phyloP scores from a whole-genome alignment of 2,329 filamentous ascomycete genomes.

The Bimuria novae-zelandiae region DNA sequence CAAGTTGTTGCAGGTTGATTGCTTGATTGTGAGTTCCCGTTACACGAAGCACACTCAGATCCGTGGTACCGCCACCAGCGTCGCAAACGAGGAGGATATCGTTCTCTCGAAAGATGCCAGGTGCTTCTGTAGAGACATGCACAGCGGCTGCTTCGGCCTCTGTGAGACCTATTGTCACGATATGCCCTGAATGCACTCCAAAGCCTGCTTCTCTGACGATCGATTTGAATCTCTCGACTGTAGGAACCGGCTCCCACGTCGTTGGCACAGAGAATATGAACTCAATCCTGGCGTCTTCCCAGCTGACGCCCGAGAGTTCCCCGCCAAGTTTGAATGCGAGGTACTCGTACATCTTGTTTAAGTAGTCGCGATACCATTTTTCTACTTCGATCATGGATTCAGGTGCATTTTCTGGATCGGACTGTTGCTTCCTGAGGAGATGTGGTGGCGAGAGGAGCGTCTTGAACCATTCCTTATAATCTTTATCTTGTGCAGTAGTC shows the following conservation, averaged over 20 bases:
- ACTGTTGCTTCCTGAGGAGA: conserved; percentile 48
- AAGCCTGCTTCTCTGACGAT: conserved; percentile 57
- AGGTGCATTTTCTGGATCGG: conserved; percentile 53
- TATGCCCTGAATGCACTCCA: conserved; percentile 47
- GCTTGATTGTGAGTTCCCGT: conserved; percentile 29
- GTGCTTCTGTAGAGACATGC: conserved; percentile 48
- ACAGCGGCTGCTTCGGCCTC: conserved; percentile 61
- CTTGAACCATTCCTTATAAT: conserved; percentile 59
- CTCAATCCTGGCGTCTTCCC: conserved; percentile 52
- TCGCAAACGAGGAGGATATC: conserved; percentile 57
- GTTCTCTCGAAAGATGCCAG: conserved; percentile 43
- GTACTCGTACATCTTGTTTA: conserved; percentile 56
- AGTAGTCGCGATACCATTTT: conserved; percentile 56
- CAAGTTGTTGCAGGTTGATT: conserved; percentile 41
- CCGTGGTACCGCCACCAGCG: conserved; percentile 56
- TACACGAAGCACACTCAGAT: conserved; percentile 47
- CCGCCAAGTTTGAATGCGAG: conserved; percentile 46
- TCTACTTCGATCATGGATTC: conserved; percentile 50
- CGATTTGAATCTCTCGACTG: conserved; percentile 57
- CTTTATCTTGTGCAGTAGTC: conserved; percentile 50
- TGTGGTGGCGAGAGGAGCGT: conserved; percentile 58
- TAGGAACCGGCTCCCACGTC: conserved; percentile 57
- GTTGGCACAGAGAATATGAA: conserved; percentile 64
- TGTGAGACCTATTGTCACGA: conserved; percentile 53
- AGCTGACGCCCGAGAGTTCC: conserved; percentile 44